A percentile compares a stretch with the other conserved stretches of the same genome.
Evolutionary conservation across 495 filamentous ascomycete genomes (phyloP).

Genomic region (Talaromyces stipitatus): DNA sequence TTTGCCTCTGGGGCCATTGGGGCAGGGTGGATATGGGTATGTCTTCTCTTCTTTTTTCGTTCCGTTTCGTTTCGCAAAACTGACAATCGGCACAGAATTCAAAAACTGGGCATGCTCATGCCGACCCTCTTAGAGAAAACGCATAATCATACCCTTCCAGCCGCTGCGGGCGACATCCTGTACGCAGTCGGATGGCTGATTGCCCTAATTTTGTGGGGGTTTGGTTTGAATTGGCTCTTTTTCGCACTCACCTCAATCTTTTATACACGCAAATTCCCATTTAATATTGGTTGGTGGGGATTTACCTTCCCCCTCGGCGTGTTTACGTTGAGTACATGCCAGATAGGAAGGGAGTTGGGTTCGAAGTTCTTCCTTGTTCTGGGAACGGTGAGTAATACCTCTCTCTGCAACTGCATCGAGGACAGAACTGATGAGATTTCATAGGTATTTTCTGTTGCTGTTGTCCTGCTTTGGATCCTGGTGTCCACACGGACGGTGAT

Average conservation of each 20-base stretch:
- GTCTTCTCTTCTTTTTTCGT: background rate
- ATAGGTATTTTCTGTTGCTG: constrained; percentile 40
- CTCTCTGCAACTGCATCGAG: background rate
- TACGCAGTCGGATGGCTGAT: constrained; percentile 30
- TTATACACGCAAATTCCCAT: constrained; percentile 33
- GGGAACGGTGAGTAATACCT: constrained; percentile 19
- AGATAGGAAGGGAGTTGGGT: constrained; percentile 32
- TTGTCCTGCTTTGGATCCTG: constrained; percentile 44
- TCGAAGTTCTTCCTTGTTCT: constrained; percentile 39
- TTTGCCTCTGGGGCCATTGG: constrained; percentile 46
- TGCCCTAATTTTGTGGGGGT: constrained; percentile 33
- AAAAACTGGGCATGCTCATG: constrained; percentile 27
- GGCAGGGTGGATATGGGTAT: constrained; percentile 37
- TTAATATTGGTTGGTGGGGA: constrained; percentile 55
- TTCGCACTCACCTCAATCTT: constrained; percentile 30
- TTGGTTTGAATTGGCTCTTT: constrained; percentile 33
- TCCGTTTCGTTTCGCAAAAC: background rate
- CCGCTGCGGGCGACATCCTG: constrained; percentile 21
- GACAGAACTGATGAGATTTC: background rate
- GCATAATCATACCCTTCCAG: constrained; percentile 2
- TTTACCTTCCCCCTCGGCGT: constrained; percentile 48
- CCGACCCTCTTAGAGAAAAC: constrained; percentile 16
- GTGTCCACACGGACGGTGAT: constrained; percentile 38
- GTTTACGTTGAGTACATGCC: constrained; percentile 33
- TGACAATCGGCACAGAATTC: constrained; percentile 11